Percentiles rank a stretch among this genome's conserved stretches.
Evolutionary conservation across 2,329 filamentous ascomycete genomes (phyloP).

Genomic region (Pseudogymnoascus sp.): DNA sequence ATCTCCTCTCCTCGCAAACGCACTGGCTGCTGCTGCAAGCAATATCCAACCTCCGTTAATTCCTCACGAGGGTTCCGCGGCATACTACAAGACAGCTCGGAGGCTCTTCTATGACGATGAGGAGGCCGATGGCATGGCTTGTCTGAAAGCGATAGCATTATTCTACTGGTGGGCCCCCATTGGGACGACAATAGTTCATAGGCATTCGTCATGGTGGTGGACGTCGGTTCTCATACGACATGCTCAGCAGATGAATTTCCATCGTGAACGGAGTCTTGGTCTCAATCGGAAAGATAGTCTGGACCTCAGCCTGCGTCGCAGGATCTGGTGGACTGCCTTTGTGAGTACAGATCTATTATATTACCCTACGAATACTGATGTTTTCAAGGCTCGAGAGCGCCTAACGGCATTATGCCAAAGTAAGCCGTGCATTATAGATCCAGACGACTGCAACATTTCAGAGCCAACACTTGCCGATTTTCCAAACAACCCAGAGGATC

Average conservation of each 20-base stretch:
- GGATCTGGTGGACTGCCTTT: conserved; percentile 40
- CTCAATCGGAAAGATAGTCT: conserved; percentile 19
- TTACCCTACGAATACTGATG: neutral
- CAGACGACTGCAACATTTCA: conserved; percentile 35
- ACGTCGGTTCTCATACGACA: conserved; percentile 37
- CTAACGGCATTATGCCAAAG: conserved; percentile 38
- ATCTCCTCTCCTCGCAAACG: conserved; percentile 32
- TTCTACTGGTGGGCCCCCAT: conserved; percentile 41
- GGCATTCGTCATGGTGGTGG: conserved; percentile 41
- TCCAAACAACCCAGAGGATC: conserved; percentile 23
- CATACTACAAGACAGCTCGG: conserved; percentile 35
- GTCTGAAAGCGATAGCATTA: conserved; percentile 32
- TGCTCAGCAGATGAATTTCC: conserved; percentile 39
- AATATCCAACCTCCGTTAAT: conserved; percentile 37
- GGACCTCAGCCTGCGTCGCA: conserved; percentile 28
- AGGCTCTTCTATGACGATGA: conserved; percentile 36
- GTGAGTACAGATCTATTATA: conserved; percentile 14
- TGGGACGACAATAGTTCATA: conserved; percentile 32
- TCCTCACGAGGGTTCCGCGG: conserved; percentile 32
- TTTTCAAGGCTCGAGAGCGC: conserved; percentile 29
- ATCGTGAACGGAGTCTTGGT: conserved; percentile 31
- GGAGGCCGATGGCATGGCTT: conserved; percentile 32
- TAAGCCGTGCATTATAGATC: conserved; percentile 37
- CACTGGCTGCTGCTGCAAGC: conserved; percentile 35
- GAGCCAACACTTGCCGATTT: conserved; percentile 35